A percentile compares a stretch with the other conserved stretches of the same genome.
phyloP scores from a whole-genome alignment of 495 filamentous ascomycete species.

The Aspergillus sclerotiicarbonarius region DNA sequence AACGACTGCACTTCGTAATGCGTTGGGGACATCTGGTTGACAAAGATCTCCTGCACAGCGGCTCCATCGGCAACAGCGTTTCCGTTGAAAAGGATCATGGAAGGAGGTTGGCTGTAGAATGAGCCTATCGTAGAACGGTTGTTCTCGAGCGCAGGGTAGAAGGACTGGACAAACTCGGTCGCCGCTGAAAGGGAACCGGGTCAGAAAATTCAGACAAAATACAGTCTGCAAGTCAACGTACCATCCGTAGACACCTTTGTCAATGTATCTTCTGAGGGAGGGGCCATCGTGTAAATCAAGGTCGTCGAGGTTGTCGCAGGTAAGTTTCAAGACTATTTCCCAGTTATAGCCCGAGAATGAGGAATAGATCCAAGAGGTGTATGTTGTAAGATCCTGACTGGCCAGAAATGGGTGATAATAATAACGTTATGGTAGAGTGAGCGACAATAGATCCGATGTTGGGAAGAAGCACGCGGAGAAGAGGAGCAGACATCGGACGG shows the following conservation, averaged over 20 bases:
- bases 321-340: background rate
- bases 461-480: slow-evolving; percentile 5
- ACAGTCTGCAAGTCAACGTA: slow-evolving; percentile 17
- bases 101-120: slow-evolving; percentile 55
- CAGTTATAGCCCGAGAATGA: background rate
- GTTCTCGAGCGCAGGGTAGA: slow-evolving; percentile 54
- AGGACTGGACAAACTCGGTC: slow-evolving; percentile 51
- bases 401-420: background rate
- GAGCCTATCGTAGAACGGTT: slow-evolving; percentile 51
- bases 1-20: slow-evolving; percentile 64
- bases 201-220: background rate
- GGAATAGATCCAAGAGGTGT: background rate
- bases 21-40: slow-evolving; percentile 58
- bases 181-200: slow-evolving; percentile 34
- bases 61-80: slow-evolving; percentile 53
- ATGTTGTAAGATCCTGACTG: background rate
- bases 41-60: slow-evolving; percentile 59
- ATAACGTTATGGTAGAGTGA: background rate
- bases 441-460: background rate
- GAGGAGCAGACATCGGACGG: background rate
- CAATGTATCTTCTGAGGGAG: slow-evolving; percentile 38
- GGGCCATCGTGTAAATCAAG: slow-evolving; percentile 27
- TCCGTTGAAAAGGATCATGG: slow-evolving; percentile 66
- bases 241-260: slow-evolving; percentile 52
- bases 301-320: background rate